phyloP scores from a whole-genome alignment of 306 rosid genomes.

The Astragalus membranaceus region DNA sequence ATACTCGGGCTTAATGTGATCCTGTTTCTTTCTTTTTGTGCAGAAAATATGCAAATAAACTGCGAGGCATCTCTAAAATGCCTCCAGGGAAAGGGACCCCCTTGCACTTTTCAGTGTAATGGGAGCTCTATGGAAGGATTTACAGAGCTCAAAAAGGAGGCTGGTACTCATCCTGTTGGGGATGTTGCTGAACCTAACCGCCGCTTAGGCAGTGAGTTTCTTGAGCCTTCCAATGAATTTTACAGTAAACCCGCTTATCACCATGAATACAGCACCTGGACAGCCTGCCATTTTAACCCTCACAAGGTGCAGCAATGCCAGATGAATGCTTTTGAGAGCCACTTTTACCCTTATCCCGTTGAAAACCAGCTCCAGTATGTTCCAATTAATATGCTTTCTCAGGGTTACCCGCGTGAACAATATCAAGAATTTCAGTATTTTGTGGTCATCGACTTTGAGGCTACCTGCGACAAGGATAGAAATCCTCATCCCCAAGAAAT shows the following conservation, averaged over 20 bases:
- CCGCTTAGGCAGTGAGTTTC: constrained; percentile 47
- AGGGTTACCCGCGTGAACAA: constrained; percentile 58
- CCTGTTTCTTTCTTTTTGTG: constrained; percentile 25
- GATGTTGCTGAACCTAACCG: constrained; percentile 46
- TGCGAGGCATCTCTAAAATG: constrained; percentile 83
- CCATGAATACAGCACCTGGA: constrained; percentile 57
- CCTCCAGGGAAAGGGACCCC: constrained; percentile 71
- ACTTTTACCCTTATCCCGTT: constrained; percentile 50
- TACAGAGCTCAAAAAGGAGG: constrained; percentile 41
- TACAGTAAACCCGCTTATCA: constrained; percentile 47
- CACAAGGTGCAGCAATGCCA: constrained; percentile 73
- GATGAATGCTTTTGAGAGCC: constrained; percentile 63
- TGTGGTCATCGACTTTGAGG: constrained; percentile 98
- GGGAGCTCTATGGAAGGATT: constrained; percentile 56
- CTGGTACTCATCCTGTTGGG: constrained; percentile 40
- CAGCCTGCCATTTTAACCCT: constrained; percentile 56
- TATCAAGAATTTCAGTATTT: constrained; percentile 88
- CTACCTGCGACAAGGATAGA: constrained; percentile 83
- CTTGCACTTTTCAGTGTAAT: constrained; percentile 46
- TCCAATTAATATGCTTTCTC: constrained; percentile 62
- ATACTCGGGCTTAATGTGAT: constrained; percentile 4
- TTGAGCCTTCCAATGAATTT: constrained; percentile 56
- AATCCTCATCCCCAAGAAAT: constrained; percentile 92
- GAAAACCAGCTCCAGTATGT: constrained; percentile 54
- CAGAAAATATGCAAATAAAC: constrained; percentile 72